Evolutionary conservation across 805 yeast species (phyloP), one percentile per base, ranked within the genome.

Genomic region (Henningerozyma blattae): DNA sequence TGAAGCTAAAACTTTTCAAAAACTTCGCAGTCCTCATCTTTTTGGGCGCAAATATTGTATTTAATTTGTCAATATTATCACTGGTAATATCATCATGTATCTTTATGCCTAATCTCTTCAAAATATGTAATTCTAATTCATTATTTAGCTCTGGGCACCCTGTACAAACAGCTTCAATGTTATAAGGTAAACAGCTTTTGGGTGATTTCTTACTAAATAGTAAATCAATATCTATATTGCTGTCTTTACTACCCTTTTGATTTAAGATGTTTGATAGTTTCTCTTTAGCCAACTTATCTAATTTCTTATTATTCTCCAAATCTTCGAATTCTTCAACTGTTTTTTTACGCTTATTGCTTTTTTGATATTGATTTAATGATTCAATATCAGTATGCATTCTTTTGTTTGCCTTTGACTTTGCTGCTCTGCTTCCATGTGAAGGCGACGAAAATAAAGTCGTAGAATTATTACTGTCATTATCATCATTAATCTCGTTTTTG

Each of bases 1-100:
- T 74, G 28, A 63, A 63, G 34, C 85, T 72, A 33, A 86, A 58
- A 15, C 86, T 74, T 28, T 70, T 68, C 34, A 89, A 64, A 47
- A 89, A 87, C 57, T 89, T 91, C 37, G 81, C 94, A 0, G 97
- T 89, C 43, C 96, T 64, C 45, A 81, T 51, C n/a, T 80, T 65
- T 39, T 74, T 74, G 1, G 96, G 95, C 0, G 96, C 87, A 9
- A 87, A 71, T 9, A 81, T 57, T 0, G 72, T 56, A 45, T 73
- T 70, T 29, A 65, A 54, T 31, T 62, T 64, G 10, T 31, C 24
- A 7, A 18, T 17, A 13, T 39, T 32, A 12, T 35, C 36, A 24
- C 6, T 5, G 6, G 7, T 24, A 10, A 65, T 52, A 13, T 57
- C 58, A 12, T 58, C 52, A 4, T 58, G 55, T 6, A 81, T 56